Evolutionary conservation across 768 basidiomycete genomes (phyloP).

Genomic region (Tulasnella sp.): DNA sequence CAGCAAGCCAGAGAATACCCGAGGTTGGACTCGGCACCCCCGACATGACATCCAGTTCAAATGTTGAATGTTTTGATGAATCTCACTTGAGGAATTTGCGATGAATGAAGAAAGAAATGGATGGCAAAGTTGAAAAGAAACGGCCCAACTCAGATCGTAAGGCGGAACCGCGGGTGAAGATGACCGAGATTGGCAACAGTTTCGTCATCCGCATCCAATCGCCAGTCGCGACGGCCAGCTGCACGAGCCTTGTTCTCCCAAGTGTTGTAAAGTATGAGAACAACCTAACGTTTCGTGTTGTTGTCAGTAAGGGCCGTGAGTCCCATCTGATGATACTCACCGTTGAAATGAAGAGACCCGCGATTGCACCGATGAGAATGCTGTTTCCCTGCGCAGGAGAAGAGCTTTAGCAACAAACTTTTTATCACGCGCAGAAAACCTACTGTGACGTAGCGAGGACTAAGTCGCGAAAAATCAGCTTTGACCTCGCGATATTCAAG

Average conservation of each 20-base stretch:
- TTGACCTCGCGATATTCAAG: background rate
- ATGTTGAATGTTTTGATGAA: slow-evolving; percentile 11
- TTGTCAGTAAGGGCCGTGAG: background rate
- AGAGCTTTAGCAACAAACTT: background rate
- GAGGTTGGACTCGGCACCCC: slow-evolving; percentile 22
- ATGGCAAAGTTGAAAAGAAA: background rate
- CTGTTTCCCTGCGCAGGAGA: slow-evolving; percentile 21
- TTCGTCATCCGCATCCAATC: slow-evolving; percentile 31
- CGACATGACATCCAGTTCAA: background rate
- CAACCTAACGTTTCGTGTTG: background rate
- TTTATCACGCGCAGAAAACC: background rate
- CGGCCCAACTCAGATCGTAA: slow-evolving; percentile 5
- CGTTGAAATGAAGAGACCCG: slow-evolving; percentile 7
- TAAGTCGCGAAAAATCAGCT: background rate
- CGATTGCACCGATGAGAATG: slow-evolving; percentile 19
- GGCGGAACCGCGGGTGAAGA: slow-evolving; percentile 34
- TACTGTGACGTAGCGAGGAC: slow-evolving; percentile 22
- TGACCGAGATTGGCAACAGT: slow-evolving; percentile 30
- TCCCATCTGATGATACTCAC: background rate
- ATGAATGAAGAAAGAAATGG: background rate
- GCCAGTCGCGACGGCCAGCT: slow-evolving; percentile 31
- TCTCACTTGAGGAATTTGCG: background rate
- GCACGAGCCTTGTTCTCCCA: slow-evolving; percentile 33
- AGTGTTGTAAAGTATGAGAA: slow-evolving; percentile 29
- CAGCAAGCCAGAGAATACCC: background rate